Evolutionary conservation across 176 grass and related monocot species (phyloP).

Genomic region (Oryza nivara): DNA sequence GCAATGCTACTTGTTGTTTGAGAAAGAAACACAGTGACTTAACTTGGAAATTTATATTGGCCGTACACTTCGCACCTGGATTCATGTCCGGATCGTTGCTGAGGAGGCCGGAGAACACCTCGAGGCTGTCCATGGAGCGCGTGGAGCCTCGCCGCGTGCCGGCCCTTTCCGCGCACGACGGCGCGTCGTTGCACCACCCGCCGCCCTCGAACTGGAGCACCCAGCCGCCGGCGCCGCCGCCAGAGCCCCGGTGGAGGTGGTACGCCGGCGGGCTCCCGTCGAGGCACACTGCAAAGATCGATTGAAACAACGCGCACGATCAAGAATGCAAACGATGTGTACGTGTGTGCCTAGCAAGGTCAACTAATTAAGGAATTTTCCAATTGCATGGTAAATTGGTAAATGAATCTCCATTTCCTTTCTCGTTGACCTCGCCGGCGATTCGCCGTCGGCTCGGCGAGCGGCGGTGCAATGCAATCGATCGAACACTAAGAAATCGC

Average conservation of each 20-base stretch:
- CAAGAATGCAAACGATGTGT: not conserved
- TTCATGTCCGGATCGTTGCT: slow-evolving; percentile 61
- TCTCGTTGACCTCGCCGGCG: not conserved
- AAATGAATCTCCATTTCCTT: not conserved
- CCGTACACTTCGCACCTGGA: slow-evolving; percentile 47
- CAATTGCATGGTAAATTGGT: not conserved
- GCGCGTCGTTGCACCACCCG: slow-evolving; percentile 72
- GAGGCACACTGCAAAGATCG: slow-evolving; percentile 57
- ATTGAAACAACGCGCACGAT: too few species aligned
- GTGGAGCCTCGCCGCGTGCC: slow-evolving; percentile 67
- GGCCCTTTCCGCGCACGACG: slow-evolving; percentile 58
- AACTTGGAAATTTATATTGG: not conserved
- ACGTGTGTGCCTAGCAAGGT: not conserved
- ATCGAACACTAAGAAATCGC: not conserved
- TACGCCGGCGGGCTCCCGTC: slow-evolving; percentile 90
- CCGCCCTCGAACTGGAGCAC: slow-evolving; percentile 91
- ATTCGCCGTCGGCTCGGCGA: not conserved
- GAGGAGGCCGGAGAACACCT: slow-evolving; percentile 77
- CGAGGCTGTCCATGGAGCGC: slow-evolving; percentile 49
- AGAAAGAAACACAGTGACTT: too few species aligned
- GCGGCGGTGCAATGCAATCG: not conserved
- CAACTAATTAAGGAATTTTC: not conserved
- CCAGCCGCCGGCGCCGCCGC: slow-evolving; percentile 55
- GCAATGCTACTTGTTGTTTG: too few species aligned
- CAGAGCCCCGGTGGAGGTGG: slow-evolving; percentile 65